Percentiles rank a stretch among this genome's conserved stretches.
Conservation (phyloP, 352 stramenopile species). For the Pythium phragmitis region DNA sequence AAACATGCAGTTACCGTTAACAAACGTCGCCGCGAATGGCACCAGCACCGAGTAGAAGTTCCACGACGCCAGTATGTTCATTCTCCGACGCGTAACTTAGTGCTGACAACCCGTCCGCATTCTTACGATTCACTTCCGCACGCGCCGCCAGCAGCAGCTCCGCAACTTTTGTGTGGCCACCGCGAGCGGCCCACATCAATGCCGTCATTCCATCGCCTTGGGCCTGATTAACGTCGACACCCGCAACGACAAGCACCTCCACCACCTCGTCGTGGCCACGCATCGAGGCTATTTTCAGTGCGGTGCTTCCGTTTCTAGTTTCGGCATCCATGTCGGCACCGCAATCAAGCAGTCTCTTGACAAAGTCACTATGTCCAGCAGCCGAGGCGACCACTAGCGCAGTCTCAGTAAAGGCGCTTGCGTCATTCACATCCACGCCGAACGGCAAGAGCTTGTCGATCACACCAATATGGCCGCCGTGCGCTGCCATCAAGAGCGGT, state of each 20-base stretch:
- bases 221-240: background rate
- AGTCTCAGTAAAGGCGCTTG: background rate
- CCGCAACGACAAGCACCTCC: background rate
- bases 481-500: background rate
- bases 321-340: background rate
- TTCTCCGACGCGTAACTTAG: background rate
- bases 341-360: background rate
- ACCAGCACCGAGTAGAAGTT: background rate
- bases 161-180: background rate
- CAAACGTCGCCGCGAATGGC: too few relatives aligned
- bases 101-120: background rate
- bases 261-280: background rate
- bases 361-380: background rate
- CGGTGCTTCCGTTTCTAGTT: background rate
- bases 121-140: background rate
- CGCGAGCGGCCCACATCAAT: background rate
- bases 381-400: background rate
- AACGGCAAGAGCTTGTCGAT: background rate
- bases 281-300: background rate
- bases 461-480: background rate
- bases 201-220: background rate
- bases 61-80: background rate
- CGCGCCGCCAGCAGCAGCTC: background rate
- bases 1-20: too few relatives aligned
- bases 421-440: slow-evolving; percentile 2